Percentiles rank a stretch among this genome's conserved stretches.
Evolutionary conservation across 1,284 basidiomycete species (phyloP).

Genomic region (Takashimella tepidaria): DNA sequence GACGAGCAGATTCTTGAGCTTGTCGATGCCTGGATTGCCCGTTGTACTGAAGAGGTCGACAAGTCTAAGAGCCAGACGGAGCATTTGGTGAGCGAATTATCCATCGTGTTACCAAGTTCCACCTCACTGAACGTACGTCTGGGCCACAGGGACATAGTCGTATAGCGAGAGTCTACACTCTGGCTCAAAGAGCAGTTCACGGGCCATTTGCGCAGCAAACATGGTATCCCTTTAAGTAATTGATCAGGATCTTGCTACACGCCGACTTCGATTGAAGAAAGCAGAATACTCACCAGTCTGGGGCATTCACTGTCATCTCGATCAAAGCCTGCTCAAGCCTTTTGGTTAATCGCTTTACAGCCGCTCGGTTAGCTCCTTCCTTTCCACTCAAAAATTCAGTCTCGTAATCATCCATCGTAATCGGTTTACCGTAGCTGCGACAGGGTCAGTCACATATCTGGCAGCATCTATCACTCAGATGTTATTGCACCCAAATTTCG

Average conservation of each 20-base stretch:
- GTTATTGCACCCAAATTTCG: too few relatives aligned
- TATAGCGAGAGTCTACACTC: conserved; percentile 67
- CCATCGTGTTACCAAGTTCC: too few relatives aligned
- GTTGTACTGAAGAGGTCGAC: conserved; percentile 75
- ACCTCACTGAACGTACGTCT: conserved; percentile 64
- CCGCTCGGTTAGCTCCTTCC: conserved; percentile 65
- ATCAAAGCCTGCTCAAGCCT: conserved; percentile 65
- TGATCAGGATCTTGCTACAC: neutral
- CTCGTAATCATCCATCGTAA: conserved; percentile 67
- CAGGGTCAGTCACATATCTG: neutral
- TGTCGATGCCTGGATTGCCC: conserved; percentile 54
- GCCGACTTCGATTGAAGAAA: too few relatives aligned
- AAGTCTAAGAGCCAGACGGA: conserved; percentile 54
- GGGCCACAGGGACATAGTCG: conserved; percentile 75
- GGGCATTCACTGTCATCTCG: conserved; percentile 79
- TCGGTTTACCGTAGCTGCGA: conserved; percentile 71
- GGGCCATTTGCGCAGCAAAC: conserved; percentile 78
- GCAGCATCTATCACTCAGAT: too few relatives aligned
- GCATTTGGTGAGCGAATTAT: conserved; percentile 18
- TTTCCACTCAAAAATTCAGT: conserved; percentile 67
- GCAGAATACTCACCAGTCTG: conserved; percentile 89
- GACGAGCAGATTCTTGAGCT: conserved; percentile 65
- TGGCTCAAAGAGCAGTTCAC: conserved; percentile 80
- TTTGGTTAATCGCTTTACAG: conserved; percentile 81
- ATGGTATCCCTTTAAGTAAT: conserved; percentile 64